phyloP scores from a whole-genome alignment of 2,329 filamentous ascomycete genomes.

The Neonectria neomacrospora region DNA sequence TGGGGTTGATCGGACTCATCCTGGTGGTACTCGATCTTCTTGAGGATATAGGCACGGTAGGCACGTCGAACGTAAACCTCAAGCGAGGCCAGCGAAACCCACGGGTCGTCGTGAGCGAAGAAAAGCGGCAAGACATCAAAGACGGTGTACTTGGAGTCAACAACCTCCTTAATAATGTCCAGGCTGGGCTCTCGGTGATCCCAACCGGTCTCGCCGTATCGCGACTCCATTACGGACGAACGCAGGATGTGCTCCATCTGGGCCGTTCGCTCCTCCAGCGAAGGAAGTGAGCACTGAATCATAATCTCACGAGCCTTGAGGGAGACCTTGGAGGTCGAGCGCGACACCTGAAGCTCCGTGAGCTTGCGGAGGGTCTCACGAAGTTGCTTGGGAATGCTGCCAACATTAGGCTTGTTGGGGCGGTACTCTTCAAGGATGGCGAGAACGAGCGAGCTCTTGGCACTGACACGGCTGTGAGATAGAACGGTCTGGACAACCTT shows the following conservation, averaged over 20 bases:
- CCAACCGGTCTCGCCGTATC: slow-evolving; percentile 96
- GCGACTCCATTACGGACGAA: slow-evolving; percentile 94
- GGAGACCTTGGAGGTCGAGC: slow-evolving; percentile 90
- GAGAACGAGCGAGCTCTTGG: slow-evolving; percentile 93
- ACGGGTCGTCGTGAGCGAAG: slow-evolving; percentile 93
- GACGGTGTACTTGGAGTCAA: slow-evolving; percentile 98
- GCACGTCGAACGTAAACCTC: slow-evolving; percentile 97
- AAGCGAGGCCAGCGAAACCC: slow-evolving; percentile 91
- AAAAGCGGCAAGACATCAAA: slow-evolving; percentile 96
- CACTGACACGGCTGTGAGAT: slow-evolving; percentile 89
- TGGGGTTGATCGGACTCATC: slow-evolving; percentile 74
- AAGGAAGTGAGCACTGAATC: slow-evolving; percentile 96
- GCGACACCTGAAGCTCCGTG: slow-evolving; percentile 81
- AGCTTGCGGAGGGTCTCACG: slow-evolving; percentile 84
- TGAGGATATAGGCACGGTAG: slow-evolving; percentile 94
- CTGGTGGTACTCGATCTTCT: slow-evolving; percentile 89
- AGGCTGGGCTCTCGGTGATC: slow-evolving; percentile 93
- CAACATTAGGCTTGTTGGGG: slow-evolving; percentile 90
- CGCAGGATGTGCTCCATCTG: slow-evolving; percentile 99
- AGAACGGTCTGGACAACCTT: slow-evolving; percentile 90
- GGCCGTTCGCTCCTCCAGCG: slow-evolving; percentile 89
- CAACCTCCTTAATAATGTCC: slow-evolving; percentile 94
- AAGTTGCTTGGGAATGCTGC: slow-evolving; percentile 89
- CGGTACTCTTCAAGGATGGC: slow-evolving; percentile 94
- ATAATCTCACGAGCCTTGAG: slow-evolving; percentile 97